Percentiles rank a stretch among this genome's conserved stretches.
Evolutionary conservation across 2,329 filamentous ascomycete genomes (phyloP).

Genomic region (Curvularia sp.): DNA sequence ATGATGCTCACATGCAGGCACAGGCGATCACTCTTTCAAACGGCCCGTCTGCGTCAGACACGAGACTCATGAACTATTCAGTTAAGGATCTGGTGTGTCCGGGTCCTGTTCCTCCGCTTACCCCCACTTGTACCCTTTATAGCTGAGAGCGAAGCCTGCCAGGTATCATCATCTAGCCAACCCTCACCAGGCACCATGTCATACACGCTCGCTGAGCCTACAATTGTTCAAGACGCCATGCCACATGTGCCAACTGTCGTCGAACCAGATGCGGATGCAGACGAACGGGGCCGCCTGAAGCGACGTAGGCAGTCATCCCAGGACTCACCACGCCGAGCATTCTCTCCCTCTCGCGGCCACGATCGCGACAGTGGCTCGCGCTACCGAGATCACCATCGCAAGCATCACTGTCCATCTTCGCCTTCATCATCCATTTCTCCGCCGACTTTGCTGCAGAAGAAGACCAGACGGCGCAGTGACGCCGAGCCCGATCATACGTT

Average conservation of each 20-base stretch:
- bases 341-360: constrained; percentile 46
- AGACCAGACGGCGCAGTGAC: constrained; percentile 44
- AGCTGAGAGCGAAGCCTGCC: constrained; percentile 17
- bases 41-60: constrained; percentile 28
- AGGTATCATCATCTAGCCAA: constrained; percentile 3
- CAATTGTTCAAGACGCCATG: constrained; percentile 43
- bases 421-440: constrained; percentile 35
- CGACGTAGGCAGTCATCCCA: constrained; percentile 40
- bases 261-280: constrained; percentile 45
- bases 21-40: constrained; percentile 23
- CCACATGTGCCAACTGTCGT: constrained; percentile 52
- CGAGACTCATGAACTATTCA: constrained; percentile 32
- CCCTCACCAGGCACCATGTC: constrained; percentile 12
- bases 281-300: constrained; percentile 46
- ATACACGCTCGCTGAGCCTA: constrained; percentile 6
- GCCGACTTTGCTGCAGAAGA: constrained; percentile 31
- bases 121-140: constrained; percentile 11
- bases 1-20: constrained; percentile 24
- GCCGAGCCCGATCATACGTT: constrained; percentile 48
- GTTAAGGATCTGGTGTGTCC: constrained; percentile 12
- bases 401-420: constrained; percentile 41
- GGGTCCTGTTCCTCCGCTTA: background rate
- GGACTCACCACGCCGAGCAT: constrained; percentile 39
- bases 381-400: constrained; percentile 42
- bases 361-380: constrained; percentile 43